Percentiles rank a stretch among this genome's conserved stretches.
phyloP scores from a whole-genome alignment of 2,329 filamentous ascomycete species.

The Emericellopsis cladophorae region DNA sequence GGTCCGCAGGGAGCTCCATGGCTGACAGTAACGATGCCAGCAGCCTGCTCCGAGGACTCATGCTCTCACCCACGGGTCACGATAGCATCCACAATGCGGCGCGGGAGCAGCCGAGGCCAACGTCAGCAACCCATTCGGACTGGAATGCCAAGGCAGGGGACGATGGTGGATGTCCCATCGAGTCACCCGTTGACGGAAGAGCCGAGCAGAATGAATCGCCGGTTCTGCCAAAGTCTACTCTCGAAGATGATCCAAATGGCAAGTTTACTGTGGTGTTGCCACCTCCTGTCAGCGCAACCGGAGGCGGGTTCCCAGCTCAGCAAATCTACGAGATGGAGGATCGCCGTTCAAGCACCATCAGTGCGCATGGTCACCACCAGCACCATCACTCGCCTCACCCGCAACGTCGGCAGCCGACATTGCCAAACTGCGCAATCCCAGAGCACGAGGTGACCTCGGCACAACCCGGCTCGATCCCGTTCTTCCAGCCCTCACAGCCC shows the following conservation, averaged over 20 bases:
- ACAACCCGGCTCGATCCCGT: neutral
- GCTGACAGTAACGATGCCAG: slow-evolving; percentile 15
- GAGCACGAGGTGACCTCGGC: neutral
- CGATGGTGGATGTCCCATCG: slow-evolving; percentile 7
- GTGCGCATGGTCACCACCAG: neutral
- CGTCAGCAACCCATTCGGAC: slow-evolving; percentile 31
- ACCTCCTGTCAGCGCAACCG: neutral
- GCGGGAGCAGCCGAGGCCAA: slow-evolving; percentile 15
- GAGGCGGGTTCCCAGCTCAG: neutral
- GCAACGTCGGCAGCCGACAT: neutral
- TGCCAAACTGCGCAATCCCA: slow-evolving; percentile 1
- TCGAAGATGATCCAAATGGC: neutral
- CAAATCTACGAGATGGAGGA: neutral
- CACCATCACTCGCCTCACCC: neutral
- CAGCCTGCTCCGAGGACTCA: slow-evolving; percentile 13
- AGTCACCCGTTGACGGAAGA: neutral
- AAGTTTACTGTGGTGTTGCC: neutral
- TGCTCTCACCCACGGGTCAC: slow-evolving; percentile 4
- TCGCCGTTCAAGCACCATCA: neutral
- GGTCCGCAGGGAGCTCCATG: slow-evolving; percentile 2
- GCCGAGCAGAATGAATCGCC: slow-evolving; percentile 1
- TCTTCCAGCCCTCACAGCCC: neutral
- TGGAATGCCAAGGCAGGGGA: slow-evolving; percentile 21
- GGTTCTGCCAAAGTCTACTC: neutral
- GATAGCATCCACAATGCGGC: slow-evolving; percentile 2